Conservation (phyloP, 2,329 filamentous ascomycete genomes). For the Aureobasidium subglaciale region DNA sequence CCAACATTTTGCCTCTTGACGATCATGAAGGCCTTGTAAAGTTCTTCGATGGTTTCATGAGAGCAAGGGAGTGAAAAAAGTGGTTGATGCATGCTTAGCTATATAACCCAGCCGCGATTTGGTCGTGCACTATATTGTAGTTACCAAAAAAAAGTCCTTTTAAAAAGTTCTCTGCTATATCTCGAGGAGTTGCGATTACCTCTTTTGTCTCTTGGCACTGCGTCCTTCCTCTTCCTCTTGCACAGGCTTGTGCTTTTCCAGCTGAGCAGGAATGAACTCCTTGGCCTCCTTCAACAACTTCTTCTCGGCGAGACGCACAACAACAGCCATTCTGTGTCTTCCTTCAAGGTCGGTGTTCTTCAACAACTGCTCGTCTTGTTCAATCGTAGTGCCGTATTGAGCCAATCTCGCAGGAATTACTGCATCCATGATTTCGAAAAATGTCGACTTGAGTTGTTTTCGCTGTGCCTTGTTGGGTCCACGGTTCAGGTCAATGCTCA, state of each 20-base stretch:
- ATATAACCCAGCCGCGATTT: too few relatives aligned
- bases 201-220: conserved; percentile 12
- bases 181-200: not conserved
- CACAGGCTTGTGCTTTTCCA: conserved; percentile 12
- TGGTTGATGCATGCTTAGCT: too few relatives aligned
- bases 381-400: conserved; percentile 14
- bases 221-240: conserved; percentile 3
- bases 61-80: not conserved
- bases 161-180: too few relatives aligned
- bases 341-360: not conserved
- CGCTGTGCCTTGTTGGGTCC: conserved; percentile 4
- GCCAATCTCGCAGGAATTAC: conserved; percentile 4
- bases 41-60: conserved; percentile 26
- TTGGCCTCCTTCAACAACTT: conserved; percentile 8
- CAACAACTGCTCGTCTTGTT: conserved; percentile 8
- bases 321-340: conserved; percentile 9
- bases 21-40: conserved; percentile 19
- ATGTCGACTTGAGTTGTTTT: not conserved
- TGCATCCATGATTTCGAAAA: not conserved
- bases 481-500: not conserved
- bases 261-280: not conserved
- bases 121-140: too few relatives aligned
- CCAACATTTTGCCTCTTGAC: conserved; percentile 26
- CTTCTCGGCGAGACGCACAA: conserved; percentile 8
- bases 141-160: too few relatives aligned